These are phyloP conservation scores for Psophocarpus tetragonolobus DNA, from an alignment of 306 rosid genomes.

Conservation along the genomic window DNA sequence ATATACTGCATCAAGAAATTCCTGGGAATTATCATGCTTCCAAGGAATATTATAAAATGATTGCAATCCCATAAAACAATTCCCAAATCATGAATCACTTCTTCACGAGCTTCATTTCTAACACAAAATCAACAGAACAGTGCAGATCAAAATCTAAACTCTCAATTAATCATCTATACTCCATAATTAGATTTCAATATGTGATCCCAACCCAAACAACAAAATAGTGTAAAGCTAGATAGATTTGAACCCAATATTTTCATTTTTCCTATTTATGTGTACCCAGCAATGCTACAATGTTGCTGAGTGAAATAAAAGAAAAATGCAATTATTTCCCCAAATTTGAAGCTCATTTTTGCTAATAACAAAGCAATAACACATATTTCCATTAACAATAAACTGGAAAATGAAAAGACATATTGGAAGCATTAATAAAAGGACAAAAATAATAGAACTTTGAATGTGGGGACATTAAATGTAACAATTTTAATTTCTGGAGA, in stretches of 20 bases:
- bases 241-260: constrained; percentile 7
- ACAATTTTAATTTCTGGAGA: background rate
- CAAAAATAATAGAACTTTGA: background rate
- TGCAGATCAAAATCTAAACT: background rate
- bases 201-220: background rate
- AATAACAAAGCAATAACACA: background rate
- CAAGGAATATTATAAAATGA: constrained; percentile 1
- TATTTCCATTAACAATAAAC: background rate
- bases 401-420: background rate
- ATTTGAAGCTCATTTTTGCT: background rate
- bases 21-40: background rate
- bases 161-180: background rate
- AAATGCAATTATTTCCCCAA: background rate
- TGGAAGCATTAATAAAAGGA: background rate
- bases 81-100: background rate
- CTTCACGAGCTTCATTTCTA: background rate
- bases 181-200: background rate
- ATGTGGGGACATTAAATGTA: background rate
- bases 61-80: background rate
- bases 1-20: constrained; percentile 25
- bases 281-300: background rate
- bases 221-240: background rate
- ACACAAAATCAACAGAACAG: background rate
- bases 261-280: background rate
- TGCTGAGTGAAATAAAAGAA: background rate